Base-by-base conservation (phyloP, 768 basidiomycete genomes). In the Xerocomus potaroensis region DNA sequence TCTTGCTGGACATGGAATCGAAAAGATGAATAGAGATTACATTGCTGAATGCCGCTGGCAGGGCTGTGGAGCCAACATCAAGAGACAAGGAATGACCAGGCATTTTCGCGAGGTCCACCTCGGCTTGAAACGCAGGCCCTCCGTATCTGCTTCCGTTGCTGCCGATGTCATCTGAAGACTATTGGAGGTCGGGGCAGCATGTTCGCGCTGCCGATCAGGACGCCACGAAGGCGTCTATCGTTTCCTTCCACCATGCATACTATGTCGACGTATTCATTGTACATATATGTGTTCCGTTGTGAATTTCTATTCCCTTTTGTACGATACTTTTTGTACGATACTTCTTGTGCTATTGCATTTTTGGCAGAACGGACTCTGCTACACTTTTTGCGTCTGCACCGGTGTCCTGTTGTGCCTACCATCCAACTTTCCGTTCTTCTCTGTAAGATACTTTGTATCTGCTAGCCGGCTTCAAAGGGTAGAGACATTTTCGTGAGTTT, bases 71-170 rank as follows among this genome's bases (percentile, higher is more conserved):
- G 2, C 0, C 5, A 0, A 0, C 4, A 10, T 53, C n/a, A 50
- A 49, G 27, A 33, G 59, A 5, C 19, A 45, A 0, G 18, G 50
- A 2, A 34, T 62, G 0, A 0, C 18, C 9, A 41, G 60, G 0
- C 60, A 62, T 10, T 9, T n/a, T 3, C 49, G 56, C 0, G 58
- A 59, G 9, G 53, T 55, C 0, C 58, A 59, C 3, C 9, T 59
- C 8, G 34, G 49, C 9, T 41, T 34, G 38, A 55, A 38, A 22
- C 58, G 58, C 44, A 42, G 9, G 19, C 16, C 36, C n/a, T 19
- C 6, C 26, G 19, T 3, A 6, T 6, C 15, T 11, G 21, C 18
- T 10, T 34, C 18, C 23, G 31, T n/a, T 5, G n/a, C 11, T 0
- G 3, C n/a, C 8, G 15, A 15, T 23, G 16, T 12, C 7, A 3